Conservation (phyloP, 1,284 basidiomycete species). For the Gyrodon tennesseensis region DNA sequence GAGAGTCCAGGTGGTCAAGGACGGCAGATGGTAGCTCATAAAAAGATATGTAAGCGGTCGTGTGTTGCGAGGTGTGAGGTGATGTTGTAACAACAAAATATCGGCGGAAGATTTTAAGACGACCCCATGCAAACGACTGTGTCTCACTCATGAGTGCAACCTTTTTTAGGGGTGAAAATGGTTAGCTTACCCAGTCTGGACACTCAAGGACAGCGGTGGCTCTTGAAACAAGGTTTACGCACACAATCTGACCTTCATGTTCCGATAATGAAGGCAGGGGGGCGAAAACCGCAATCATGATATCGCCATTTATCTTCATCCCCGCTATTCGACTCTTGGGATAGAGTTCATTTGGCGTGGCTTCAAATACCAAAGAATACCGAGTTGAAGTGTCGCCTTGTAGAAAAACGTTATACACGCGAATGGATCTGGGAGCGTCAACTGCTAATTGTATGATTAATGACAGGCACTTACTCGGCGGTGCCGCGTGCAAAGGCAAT, state of each 20-base stretch:
- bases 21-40: constrained; percentile 31
- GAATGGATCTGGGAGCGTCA: constrained; percentile 30
- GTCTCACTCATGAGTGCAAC: constrained; percentile 17
- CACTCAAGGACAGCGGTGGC: constrained; percentile 25
- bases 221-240: constrained; percentile 31
- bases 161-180: neutral
- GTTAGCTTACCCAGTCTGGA: constrained; percentile 31
- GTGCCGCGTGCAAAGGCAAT: constrained; percentile 21
- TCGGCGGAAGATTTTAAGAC: constrained; percentile 25
- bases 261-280: constrained; percentile 12
- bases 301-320: constrained; percentile 30
- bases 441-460: neutral
- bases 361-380: constrained; percentile 31
- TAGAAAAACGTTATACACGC: constrained; percentile 29
- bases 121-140: constrained; percentile 24
- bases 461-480: constrained; percentile 26
- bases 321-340: constrained; percentile 27
- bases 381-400: constrained; percentile 6
- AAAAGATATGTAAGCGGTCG: constrained; percentile 26
- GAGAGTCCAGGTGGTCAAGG: constrained; percentile 16
- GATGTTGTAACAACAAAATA: constrained; percentile 24
- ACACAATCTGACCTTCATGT: constrained; percentile 26
- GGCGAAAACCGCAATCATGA: constrained; percentile 27
- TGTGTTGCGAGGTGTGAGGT: neutral
- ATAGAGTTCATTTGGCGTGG: constrained; percentile 28